These are phyloP conservation scores for Vitis labrusca DNA, from an alignment of 164 flowering plant species.

Conservation along the genomic window DNA sequence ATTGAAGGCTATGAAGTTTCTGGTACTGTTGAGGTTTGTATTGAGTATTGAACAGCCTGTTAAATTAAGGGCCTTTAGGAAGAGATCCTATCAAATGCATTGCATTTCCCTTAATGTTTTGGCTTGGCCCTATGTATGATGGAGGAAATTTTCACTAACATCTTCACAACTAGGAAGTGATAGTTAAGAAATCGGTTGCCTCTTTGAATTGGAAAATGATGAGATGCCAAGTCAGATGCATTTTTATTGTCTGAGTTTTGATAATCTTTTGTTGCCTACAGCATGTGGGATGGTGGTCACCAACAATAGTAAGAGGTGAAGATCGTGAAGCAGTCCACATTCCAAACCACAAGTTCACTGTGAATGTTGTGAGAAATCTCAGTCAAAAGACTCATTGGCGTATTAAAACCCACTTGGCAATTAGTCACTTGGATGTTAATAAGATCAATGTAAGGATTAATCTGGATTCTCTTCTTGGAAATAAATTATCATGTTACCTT, in stretches of 20 bases:
- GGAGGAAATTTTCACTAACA: too few species aligned
- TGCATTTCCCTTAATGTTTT: too few species aligned
- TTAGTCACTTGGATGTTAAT: slow-evolving; percentile 87
- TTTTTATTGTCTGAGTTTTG: too few species aligned
- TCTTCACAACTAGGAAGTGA: too few species aligned
- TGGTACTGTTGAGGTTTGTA: slow-evolving; percentile 96
- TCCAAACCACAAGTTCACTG: slow-evolving; percentile 92
- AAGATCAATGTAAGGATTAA: slow-evolving; percentile 76
- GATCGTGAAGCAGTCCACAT: slow-evolving; percentile 96
- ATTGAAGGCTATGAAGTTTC: slow-evolving; percentile 98
- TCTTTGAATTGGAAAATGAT: too few species aligned
- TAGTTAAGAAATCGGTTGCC: too few species aligned
- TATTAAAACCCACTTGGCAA: slow-evolving; percentile 88
- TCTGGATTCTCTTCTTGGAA: not conserved
- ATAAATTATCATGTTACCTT: not conserved
- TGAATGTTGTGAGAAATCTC: slow-evolving; percentile 90
- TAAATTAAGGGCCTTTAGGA: too few species aligned
- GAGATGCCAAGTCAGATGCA: too few species aligned
- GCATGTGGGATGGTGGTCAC: slow-evolving; percentile 99
- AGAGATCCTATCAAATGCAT: too few species aligned
- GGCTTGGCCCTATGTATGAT: too few species aligned
- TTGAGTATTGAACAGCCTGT: not conserved
- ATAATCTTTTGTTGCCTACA: slow-evolving; percentile 25
- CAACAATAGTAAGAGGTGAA: slow-evolving; percentile 89
- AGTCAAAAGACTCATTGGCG: slow-evolving; percentile 97